These are phyloP conservation scores for Parastagonospora avenae DNA, from an alignment of 2,329 filamentous ascomycete species.

Conservation along the genomic window DNA sequence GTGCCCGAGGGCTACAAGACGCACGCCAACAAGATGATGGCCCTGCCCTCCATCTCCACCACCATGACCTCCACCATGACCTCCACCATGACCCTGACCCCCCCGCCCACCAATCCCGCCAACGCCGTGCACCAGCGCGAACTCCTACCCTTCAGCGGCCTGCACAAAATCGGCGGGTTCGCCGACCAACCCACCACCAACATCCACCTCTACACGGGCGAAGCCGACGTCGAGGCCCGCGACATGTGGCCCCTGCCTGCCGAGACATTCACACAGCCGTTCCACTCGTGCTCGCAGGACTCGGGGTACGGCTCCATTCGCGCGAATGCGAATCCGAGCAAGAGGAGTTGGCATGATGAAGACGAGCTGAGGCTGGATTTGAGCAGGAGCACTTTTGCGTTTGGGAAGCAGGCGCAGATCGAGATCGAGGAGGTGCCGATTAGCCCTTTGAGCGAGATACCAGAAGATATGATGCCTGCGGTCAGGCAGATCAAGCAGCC, in stretches of 20 bases:
- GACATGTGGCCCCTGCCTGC: slow-evolving; percentile 38
- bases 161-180: slow-evolving; percentile 75
- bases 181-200: slow-evolving; percentile 60
- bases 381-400: slow-evolving; percentile 34
- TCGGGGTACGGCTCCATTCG: slow-evolving; percentile 30
- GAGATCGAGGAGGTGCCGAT: slow-evolving; percentile 43
- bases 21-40: slow-evolving; percentile 46
- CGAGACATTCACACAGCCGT: slow-evolving; percentile 41
- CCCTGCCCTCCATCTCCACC: slow-evolving; percentile 32
- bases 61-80: slow-evolving; percentile 23
- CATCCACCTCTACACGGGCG: slow-evolving; percentile 41
- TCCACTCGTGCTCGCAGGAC: slow-evolving; percentile 36
- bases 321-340: slow-evolving; percentile 43
- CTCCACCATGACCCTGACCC: slow-evolving; percentile 15
- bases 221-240: slow-evolving; percentile 36
- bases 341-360: slow-evolving; percentile 52
- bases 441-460: slow-evolving; percentile 40
- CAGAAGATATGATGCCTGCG: slow-evolving; percentile 27
- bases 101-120: slow-evolving; percentile 26
- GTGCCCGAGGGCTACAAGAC: slow-evolving; percentile 96
- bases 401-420: slow-evolving; percentile 23
- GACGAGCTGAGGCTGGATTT: slow-evolving; percentile 25
- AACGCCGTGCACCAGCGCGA: slow-evolving; percentile 57
- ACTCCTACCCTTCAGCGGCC: slow-evolving; percentile 78
- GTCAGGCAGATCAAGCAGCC: slow-evolving; percentile 39